Conservation (phyloP, 139 green algal species). For the Volvox africanus region DNA sequence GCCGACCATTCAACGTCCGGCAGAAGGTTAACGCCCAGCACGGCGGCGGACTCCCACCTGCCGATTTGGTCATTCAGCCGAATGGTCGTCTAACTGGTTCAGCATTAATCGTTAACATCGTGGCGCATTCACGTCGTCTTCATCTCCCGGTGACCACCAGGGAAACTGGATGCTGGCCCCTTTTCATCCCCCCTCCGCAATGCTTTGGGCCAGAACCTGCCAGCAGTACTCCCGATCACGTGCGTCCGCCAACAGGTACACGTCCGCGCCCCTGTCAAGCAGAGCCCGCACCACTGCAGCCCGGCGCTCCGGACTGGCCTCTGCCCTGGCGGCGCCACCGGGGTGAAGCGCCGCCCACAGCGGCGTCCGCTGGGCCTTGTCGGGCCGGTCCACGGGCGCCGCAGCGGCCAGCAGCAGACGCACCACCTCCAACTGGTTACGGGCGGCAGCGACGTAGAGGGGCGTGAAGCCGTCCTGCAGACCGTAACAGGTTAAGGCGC, state of each 20-base stretch:
- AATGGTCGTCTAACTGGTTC: no score
- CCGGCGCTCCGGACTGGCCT: conserved; percentile 25
- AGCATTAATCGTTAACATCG: no score
- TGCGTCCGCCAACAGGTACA: conserved; percentile 25
- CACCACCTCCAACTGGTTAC: conserved; percentile 23
- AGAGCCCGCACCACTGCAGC: conserved; percentile 33
- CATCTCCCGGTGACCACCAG: no score
- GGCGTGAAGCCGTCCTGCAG: conserved; percentile 40
- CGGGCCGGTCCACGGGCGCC: not conserved
- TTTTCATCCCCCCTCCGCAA: conserved; percentile 18
- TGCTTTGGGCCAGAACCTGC: conserved; percentile 40
- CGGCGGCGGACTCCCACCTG: no score
- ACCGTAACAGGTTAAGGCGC: no score
- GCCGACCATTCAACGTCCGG: no score
- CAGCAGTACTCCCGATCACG: conserved; percentile 41
- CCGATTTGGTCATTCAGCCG: no score
- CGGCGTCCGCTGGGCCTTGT: not conserved
- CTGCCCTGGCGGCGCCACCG: conserved; percentile 30
- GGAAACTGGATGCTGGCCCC: not conserved
- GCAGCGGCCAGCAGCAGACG: conserved; percentile 15
- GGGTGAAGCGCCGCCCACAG: conserved; percentile 48
- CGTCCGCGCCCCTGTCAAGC: conserved; percentile 22
- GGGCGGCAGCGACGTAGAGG: conserved; percentile 32
- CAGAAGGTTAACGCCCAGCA: no score
- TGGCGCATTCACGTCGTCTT: no score